Evolutionary conservation across 768 basidiomycete species (phyloP), one percentile per base, ranked within the genome.

Genomic region (Pleurotus eryngii): DNA sequence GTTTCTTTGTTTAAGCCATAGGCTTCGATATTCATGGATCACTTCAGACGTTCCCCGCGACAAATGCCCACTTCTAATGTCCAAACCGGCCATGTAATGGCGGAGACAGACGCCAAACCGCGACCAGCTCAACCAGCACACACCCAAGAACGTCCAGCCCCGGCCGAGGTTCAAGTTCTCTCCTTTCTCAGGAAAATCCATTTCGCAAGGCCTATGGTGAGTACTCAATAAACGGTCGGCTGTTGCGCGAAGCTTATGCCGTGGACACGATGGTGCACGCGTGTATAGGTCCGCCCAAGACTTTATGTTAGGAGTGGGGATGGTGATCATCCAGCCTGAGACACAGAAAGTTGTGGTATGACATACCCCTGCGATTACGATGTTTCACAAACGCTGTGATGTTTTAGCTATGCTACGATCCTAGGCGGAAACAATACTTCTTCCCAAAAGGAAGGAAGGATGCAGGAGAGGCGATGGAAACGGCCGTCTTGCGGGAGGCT

Each of bases 371-470:
- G 22, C 37, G 30, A 12, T 17, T n/a, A 27, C 4, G 49, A 15
- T 35, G 11, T 35, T n/a, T 50, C 5, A 15, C 11, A 11, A 15
- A n/a, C 15, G 22, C 11, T 35, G 15, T 4, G 30, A 27, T n/a
- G 9, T 3, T 50, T 5, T 5, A 50, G 49, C n/a, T 50, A 7
- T 50, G 49, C 49, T 35, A 50, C 22, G 49, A 50, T 50, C 3
- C 12, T 0, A 45, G 59, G 39, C 56, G 54, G 30, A 65, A 71
- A 6, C 64, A 70, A n/a, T 87, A 78, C 77, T 86, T 87, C 65
- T 72, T 87, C 3, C 86, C 86, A 0, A 77, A 77, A 50, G 86
- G 87, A 6, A 69, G 87, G 46, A 89, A 88, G 67, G 86, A 89
- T 65, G 61, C 81, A 0, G 85, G 84, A 4, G 86, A 89, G 71